These are phyloP conservation scores for Fraxinus albicans DNA, from an alignment of 305 asterid species.

Conservation along the genomic window DNA sequence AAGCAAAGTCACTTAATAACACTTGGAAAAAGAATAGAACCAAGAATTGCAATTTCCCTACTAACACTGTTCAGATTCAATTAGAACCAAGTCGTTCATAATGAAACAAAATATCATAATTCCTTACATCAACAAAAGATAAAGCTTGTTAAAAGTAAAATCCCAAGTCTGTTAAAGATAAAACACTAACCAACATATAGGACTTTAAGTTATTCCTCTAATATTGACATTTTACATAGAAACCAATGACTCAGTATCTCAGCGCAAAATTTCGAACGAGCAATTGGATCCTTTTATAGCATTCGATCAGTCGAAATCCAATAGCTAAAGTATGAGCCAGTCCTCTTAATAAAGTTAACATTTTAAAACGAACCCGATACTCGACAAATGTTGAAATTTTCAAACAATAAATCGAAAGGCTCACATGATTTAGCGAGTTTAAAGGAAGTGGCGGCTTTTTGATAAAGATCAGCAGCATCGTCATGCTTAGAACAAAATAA, in stretches of 20 bases:
- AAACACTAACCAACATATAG: not conserved
- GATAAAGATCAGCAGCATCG: constrained; percentile 45
- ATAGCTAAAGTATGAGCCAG: not conserved
- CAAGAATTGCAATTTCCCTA: not conserved
- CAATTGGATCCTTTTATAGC: not conserved
- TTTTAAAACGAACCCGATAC: not conserved
- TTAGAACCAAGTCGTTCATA: not conserved
- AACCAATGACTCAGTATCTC: not conserved
- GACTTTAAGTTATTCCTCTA: not conserved
- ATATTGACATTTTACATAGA: not conserved
- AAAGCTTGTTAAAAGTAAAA: not conserved
- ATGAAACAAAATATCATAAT: not conserved
- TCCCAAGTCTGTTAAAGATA: not conserved
- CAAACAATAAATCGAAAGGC: not conserved
- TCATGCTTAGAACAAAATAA: constrained; percentile 39
- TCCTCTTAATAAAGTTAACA: not conserved
- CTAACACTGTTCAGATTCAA: not conserved
- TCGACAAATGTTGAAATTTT: not conserved
- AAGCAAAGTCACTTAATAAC: not conserved
- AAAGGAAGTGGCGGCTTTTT: constrained; percentile 38
- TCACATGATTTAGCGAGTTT: constrained; percentile 46
- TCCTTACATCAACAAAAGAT: not conserved
- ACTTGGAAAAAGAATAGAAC: not conserved
- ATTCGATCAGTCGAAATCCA: not conserved
- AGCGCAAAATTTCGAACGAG: not conserved